These are phyloP conservation scores for Murraya paniculata DNA, from an alignment of 345 rosid species.

Conservation along the genomic window DNA sequence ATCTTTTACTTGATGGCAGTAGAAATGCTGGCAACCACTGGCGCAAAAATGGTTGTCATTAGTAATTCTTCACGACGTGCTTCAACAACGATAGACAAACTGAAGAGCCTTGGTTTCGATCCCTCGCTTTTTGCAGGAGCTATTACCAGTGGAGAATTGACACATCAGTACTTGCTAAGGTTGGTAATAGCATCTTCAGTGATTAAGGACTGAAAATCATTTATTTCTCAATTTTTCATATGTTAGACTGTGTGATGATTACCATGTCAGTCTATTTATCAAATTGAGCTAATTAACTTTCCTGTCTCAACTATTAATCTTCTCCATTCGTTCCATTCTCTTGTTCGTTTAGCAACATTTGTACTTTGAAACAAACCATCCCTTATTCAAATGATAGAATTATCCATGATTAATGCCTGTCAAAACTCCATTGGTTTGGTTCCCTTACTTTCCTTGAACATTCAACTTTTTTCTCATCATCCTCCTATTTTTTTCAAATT, in stretches of 20 bases:
- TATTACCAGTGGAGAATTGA: slow-evolving; percentile 88
- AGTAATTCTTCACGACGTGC: slow-evolving; percentile 96
- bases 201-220: not conserved
- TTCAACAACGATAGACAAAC: slow-evolving; percentile 65
- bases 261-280: not conserved
- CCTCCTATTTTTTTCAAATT: not conserved
- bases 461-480: not conserved
- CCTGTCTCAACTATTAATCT: not conserved
- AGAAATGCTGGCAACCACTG: slow-evolving; percentile 60
- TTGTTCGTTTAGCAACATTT: not conserved
- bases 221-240: not conserved
- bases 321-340: not conserved
- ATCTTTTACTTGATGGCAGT: slow-evolving; percentile 45
- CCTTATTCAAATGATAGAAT: not conserved
- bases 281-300: not conserved
- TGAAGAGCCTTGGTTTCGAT: slow-evolving; percentile 89
- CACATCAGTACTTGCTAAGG: slow-evolving; percentile 80
- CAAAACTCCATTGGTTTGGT: not conserved
- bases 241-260: not conserved
- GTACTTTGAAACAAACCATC: not conserved
- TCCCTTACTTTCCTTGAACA: not conserved
- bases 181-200: slow-evolving; percentile 15
- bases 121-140: slow-evolving; percentile 86
- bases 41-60: slow-evolving; percentile 81
- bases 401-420: not conserved